These are phyloP conservation scores for Irpex sp. DNA, from an alignment of 1,284 basidiomycete species.

Conservation along the genomic window DNA sequence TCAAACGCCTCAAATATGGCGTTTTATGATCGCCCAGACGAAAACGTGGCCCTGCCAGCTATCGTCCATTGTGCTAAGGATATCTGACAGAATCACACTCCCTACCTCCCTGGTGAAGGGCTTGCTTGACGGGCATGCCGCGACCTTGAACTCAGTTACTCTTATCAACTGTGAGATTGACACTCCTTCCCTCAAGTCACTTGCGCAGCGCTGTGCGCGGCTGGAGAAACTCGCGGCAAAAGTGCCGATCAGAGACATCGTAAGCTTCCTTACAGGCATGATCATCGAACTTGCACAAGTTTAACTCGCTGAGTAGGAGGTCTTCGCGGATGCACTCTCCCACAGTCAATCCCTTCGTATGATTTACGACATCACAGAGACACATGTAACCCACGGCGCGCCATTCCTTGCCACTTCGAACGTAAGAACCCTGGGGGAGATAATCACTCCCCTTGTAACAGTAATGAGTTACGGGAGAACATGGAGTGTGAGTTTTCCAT, in stretches of 20 bases:
- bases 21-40: slow-evolving; percentile 30
- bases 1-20: slow-evolving; percentile 30
- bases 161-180: slow-evolving; percentile 43
- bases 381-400: slow-evolving; percentile 40
- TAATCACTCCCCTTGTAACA: slow-evolving; percentile 35
- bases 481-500: slow-evolving; percentile 45
- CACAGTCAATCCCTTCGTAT: slow-evolving; percentile 37
- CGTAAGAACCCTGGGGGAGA: slow-evolving; percentile 37
- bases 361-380: slow-evolving; percentile 42
- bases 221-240: slow-evolving; percentile 48
- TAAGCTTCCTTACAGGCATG: slow-evolving; percentile 23
- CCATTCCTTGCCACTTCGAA: slow-evolving; percentile 37
- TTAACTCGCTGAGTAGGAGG: slow-evolving; percentile 13
- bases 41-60: slow-evolving; percentile 34
- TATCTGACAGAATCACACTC: slow-evolving; percentile 39
- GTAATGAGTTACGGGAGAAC: slow-evolving; percentile 49
- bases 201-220: slow-evolving; percentile 38
- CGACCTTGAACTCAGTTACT: slow-evolving; percentile 39
- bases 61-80: slow-evolving; percentile 42
- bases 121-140: slow-evolving; percentile 38
- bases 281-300: too few species aligned
- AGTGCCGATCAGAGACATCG: slow-evolving; percentile 46
- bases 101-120: slow-evolving; percentile 35
- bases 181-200: slow-evolving; percentile 31
- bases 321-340: slow-evolving; percentile 28